A percentile compares a stretch with the other conserved stretches of the same genome.
Evolutionary conservation across 179 eudicot species (phyloP).

Genomic region (Corrigiola litoralis): DNA sequence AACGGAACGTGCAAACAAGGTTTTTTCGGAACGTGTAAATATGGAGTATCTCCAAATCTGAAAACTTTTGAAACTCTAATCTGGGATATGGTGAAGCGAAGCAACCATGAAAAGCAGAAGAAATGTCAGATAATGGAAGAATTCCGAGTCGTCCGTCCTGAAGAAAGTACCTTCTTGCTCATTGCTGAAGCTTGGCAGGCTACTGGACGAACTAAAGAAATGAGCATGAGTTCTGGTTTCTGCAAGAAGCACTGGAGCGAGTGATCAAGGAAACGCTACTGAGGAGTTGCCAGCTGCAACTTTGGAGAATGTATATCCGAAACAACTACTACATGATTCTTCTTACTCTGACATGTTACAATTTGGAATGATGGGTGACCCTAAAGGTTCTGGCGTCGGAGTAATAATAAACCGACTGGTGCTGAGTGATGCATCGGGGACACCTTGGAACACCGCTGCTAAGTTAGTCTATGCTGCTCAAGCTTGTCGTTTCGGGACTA

Average conservation of each 20-base stretch:
- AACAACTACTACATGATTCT: conserved; percentile 20
- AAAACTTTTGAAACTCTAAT: conserved; percentile 73
- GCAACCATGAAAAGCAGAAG: conserved; percentile 69
- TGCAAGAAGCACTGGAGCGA: conserved; percentile 5
- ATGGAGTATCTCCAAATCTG: conserved; percentile 51
- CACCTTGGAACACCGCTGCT: conserved; percentile 22
- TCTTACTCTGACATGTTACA: conserved; percentile 22
- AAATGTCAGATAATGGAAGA: conserved; percentile 48
- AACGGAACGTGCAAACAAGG: conserved; percentile 56
- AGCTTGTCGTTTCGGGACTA: conserved; percentile 39
- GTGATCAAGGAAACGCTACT: conserved; percentile 7
- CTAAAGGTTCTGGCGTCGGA: conserved; percentile 24
- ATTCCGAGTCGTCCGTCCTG: conserved; percentile 42
- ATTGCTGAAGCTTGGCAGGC: conserved; percentile 55
- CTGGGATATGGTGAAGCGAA: conserved; percentile 61
- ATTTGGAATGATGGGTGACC: conserved; percentile 29
- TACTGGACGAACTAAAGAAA: conserved; percentile 37
- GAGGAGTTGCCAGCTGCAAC: conserved; percentile 20
- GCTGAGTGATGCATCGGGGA: conserved; percentile 40
- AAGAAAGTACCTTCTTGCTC: conserved; percentile 44
- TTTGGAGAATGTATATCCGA: conserved; percentile 28
- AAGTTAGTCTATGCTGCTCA: conserved; percentile 28
- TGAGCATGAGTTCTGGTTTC: conserved; percentile 20
- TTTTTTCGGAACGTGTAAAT: conserved; percentile 45
- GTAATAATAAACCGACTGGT: conserved; percentile 37